Evolutionary conservation across 2,329 filamentous ascomycete species (phyloP), one percentile per base, ranked within the genome.

Genomic region (Nigrospora osmanthi): DNA sequence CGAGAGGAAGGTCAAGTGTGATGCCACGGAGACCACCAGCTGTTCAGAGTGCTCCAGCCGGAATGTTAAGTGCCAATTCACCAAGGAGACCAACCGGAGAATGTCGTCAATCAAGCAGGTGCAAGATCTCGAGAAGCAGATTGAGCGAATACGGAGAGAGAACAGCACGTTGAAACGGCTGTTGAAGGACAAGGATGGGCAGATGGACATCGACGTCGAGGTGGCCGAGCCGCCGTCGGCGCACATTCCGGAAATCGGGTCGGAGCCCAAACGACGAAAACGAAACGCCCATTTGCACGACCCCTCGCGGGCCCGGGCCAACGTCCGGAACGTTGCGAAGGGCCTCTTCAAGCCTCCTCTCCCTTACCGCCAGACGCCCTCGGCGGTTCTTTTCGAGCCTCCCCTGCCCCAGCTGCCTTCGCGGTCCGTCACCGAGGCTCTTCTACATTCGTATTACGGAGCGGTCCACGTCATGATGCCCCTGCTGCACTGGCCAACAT

Each of bases 21-120:
- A 98, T 70, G 93, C 93, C 31, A 97, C 93, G 14, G 93, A 97
- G 62, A 95, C 88, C 15, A 84, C 87, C 11, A 95, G 91, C 66
- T 98, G 93, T 64, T 96, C 93, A 2, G 93, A 98, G 67, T 98
- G 93, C 68, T 93, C 89, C 5, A 96, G 90, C 63, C 84, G 93
- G 52, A 94, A 91, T 61, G 91, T 97, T 52, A 95, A 94, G 64
- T 98, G 93, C 61, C 91, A 97, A 60, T 98, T 98, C 62, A 98
- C 93, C 41, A 98, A 98, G 68, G 93, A 98, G 67, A 98, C 93
- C 12, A 98, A 98, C 63, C 80, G 93, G 47, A 82, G 93, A 50
- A 98, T 98, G 93, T 97, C 93, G 15, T 97, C 91, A 2, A 97
- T 97, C 69, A 98, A 97, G 78, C 93, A 96, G 71, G 87, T 97